Conservation (phyloP, 257 asterid genomes). For the Solanum tarijense region DNA sequence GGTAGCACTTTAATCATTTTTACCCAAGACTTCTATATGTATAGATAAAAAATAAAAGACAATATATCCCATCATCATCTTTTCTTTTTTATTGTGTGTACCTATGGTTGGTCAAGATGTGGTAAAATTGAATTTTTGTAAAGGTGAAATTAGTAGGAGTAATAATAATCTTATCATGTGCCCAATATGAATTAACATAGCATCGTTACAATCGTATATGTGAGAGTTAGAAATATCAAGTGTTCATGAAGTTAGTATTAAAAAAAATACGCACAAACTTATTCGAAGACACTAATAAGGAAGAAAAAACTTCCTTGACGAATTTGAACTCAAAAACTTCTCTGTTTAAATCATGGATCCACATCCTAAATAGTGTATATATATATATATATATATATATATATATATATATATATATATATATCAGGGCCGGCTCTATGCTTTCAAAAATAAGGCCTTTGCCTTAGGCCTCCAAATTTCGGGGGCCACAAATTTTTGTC, state of each 20-base stretch:
- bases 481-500: no score
- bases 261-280: not conserved
- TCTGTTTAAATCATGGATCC: not conserved
- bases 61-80: not conserved
- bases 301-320: not conserved
- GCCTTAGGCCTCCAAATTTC: no score
- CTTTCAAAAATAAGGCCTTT: no score
- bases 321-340: not conserved
- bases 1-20: constrained; percentile 10
- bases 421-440: no score
- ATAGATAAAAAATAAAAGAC: not conserved
- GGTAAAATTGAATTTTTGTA: not conserved
- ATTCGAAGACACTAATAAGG: not conserved
- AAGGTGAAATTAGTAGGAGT: not conserved
- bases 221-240: not conserved
- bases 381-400: no score
- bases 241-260: not conserved
- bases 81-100: not conserved
- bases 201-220: not conserved
- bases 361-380: no score
- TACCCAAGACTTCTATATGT: not conserved
- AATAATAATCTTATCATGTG: not conserved
- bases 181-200: not conserved
- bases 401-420: no score
- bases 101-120: not conserved